Percentiles rank a stretch among this genome's conserved stretches.
Conservation (phyloP, 2,329 filamentous ascomycete genomes). For the Camptophora hylomeconis region DNA sequence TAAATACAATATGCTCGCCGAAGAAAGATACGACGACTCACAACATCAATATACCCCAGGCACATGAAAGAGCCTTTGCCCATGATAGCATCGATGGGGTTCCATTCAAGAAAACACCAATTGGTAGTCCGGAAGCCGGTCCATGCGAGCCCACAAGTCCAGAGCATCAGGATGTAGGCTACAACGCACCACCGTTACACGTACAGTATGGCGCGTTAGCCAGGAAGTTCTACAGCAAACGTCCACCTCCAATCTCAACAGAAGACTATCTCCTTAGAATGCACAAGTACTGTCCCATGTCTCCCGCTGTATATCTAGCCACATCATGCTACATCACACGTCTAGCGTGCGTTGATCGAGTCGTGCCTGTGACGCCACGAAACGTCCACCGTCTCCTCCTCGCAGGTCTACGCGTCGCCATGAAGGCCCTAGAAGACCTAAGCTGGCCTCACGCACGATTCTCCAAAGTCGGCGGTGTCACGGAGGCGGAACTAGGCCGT, state of each 20-base stretch:
- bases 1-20: conserved; percentile 1
- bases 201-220: conserved; percentile 76
- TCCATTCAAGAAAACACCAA: conserved; percentile 22
- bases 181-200: conserved; percentile 58
- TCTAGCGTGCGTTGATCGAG: conserved; percentile 61
- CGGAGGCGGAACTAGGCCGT: conserved; percentile 63
- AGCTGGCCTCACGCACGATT: conserved; percentile 75
- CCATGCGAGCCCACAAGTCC: conserved; percentile 34
- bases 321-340: conserved; percentile 78
- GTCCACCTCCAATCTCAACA: conserved; percentile 68
- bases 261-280: conserved; percentile 76
- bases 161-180: conserved; percentile 36
- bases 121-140: conserved; percentile 38
- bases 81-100: conserved; percentile 26
- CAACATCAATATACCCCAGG: too few relatives aligned
- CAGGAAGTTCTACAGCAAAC: conserved; percentile 85
- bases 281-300: conserved; percentile 86
- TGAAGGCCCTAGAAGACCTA: conserved; percentile 89
- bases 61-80: too few relatives aligned
- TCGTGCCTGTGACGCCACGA: conserved; percentile 66
- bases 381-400: conserved; percentile 81
- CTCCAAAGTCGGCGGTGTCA: conserved; percentile 78
- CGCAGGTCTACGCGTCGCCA: conserved; percentile 72
- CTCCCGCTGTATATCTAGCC: conserved; percentile 82
- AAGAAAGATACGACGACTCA: conserved; percentile 9